Percentiles rank a stretch among this genome's conserved stretches.
phyloP scores from a whole-genome alignment of 768 basidiomycete genomes.

The Rhodotorula babjevae region DNA sequence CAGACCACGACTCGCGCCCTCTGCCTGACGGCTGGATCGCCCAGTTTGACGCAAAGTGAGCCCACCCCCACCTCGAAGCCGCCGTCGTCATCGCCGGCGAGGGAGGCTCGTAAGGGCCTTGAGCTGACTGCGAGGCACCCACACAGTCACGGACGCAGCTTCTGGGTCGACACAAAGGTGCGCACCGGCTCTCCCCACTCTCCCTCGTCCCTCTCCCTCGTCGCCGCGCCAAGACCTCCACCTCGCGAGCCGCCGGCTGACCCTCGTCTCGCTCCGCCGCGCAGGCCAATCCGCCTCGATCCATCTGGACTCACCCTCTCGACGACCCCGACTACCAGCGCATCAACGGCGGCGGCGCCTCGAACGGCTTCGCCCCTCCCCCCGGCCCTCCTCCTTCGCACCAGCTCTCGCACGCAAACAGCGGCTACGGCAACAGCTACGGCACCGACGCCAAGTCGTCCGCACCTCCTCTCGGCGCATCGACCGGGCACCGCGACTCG shows the following conservation, averaged over 20 bases:
- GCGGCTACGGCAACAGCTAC: not conserved
- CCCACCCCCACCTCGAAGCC: not conserved
- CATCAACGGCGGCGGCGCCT: conserved; percentile 52
- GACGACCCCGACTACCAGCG: conserved; percentile 63
- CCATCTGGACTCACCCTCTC: conserved; percentile 69
- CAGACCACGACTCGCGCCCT: conserved; percentile 13
- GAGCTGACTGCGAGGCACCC: too few species aligned
- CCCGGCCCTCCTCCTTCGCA: conserved; percentile 27
- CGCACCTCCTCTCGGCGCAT: not conserved
- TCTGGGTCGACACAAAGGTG: conserved; percentile 34
- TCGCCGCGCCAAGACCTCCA: too few species aligned
- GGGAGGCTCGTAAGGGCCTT: not conserved
- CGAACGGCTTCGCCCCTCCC: conserved; percentile 44
- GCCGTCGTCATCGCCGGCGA: not conserved
- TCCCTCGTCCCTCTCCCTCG: too few species aligned
- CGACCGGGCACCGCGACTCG: not conserved
- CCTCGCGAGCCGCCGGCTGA: not conserved
- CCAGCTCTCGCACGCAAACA: too few species aligned
- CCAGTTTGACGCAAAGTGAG: conserved; percentile 15
- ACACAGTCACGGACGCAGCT: conserved; percentile 19
- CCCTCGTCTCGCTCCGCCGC: not conserved
- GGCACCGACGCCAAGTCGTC: not conserved
- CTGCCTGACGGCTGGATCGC: conserved; percentile 26
- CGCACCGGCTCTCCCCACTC: not conserved
- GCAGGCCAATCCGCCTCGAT: conserved; percentile 57